phyloP scores from a whole-genome alignment of 2,329 filamentous ascomycete species.

The Cytospora mali region DNA sequence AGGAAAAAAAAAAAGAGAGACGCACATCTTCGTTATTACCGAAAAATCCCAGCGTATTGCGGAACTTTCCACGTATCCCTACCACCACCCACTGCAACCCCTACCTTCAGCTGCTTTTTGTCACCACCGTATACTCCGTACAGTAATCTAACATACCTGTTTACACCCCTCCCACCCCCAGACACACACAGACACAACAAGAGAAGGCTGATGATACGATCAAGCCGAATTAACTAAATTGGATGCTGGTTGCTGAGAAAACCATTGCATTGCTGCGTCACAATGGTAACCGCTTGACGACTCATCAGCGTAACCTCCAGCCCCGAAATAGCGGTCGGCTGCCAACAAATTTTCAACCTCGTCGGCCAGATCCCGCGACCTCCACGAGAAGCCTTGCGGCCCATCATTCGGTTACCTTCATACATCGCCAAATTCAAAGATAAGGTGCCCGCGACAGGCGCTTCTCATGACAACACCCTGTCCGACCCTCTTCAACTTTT shows the following conservation, averaged over 20 bases:
- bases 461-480: neutral
- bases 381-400: neutral
- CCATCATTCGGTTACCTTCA: neutral
- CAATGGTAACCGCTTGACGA: neutral
- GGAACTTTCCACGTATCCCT: neutral
- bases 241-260: neutral
- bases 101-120: no score
- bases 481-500: neutral
- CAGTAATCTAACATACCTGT: neutral
- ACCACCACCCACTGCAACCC: no score
- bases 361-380: slow-evolving; percentile 19
- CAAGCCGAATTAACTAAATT: neutral
- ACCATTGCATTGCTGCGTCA: neutral
- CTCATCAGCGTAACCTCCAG: slow-evolving; percentile 12
- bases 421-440: neutral
- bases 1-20: slow-evolving; percentile 15
- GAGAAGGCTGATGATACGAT: neutral
- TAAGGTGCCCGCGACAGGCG: neutral
- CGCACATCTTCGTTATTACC: slow-evolving; percentile 28
- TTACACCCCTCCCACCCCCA: no score
- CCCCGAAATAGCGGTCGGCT: slow-evolving; percentile 23
- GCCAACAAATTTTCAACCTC: slow-evolving; percentile 21
- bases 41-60: slow-evolving; percentile 7
- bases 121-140: neutral
- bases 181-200: neutral